Conservation (phyloP, 2,329 filamentous ascomycete species). For the Fusarium cicatricum region DNA sequence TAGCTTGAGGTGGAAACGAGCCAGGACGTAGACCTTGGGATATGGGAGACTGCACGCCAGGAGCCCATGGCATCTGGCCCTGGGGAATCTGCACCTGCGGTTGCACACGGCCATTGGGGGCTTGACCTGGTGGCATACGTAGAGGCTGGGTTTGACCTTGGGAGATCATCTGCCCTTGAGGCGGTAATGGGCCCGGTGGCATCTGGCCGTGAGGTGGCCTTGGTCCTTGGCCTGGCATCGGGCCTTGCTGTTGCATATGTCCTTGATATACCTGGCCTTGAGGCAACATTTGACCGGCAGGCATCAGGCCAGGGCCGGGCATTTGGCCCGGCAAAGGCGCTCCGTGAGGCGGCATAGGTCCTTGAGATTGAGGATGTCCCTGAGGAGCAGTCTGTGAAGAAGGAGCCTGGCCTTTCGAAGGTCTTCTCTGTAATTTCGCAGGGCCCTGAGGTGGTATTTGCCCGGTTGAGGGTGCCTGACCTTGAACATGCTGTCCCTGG, state of each 20-base stretch:
- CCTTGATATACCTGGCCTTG: neutral
- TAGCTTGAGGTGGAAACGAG: conserved; percentile 26
- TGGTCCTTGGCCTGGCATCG: neutral
- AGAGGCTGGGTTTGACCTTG: neutral
- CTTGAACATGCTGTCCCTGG: conserved; percentile 12
- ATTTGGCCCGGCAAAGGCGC: conserved; percentile 8
- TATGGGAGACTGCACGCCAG: conserved; percentile 25
- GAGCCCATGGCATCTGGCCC: conserved; percentile 26
- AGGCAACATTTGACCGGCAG: neutral
- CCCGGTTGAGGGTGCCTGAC: conserved; percentile 4
- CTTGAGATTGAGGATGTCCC: conserved; percentile 3
- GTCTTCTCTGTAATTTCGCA: neutral
- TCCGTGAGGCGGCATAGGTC: conserved; percentile 9
- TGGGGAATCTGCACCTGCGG: conserved; percentile 33
- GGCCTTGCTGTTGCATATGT: neutral
- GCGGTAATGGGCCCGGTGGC: neutral
- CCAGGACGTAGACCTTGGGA: conserved; percentile 23
- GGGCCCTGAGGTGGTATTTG: conserved; percentile 6
- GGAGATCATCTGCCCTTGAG: conserved; percentile 6
- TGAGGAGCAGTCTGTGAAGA: no score
- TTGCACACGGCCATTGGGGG: conserved; percentile 16
- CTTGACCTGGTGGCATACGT: conserved; percentile 4
- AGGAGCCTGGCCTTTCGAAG: neutral
- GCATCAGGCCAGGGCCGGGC: conserved; percentile 9
- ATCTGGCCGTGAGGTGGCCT: neutral